These are phyloP conservation scores for Mucor plumbeus DNA, from an alignment of 371 early-diverging fungal species.

Conservation along the genomic window DNA sequence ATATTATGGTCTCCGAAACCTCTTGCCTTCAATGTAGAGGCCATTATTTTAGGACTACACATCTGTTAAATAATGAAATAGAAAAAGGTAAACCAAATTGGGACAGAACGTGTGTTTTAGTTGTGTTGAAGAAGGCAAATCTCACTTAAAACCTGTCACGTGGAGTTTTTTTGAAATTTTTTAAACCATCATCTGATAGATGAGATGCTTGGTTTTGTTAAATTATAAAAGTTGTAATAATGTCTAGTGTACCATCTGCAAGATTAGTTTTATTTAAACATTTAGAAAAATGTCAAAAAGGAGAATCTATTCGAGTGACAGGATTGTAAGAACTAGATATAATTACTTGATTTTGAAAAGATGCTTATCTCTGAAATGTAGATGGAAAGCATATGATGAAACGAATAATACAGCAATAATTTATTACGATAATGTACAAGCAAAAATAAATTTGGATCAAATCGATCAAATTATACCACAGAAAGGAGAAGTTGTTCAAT, in stretches of 20 bases:
- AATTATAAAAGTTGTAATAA: not conserved
- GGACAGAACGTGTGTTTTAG: not conserved
- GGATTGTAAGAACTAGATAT: conserved; percentile 20
- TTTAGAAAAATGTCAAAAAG: not conserved
- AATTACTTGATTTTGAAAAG: not conserved
- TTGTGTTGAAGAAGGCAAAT: not conserved
- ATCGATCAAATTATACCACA: not conserved
- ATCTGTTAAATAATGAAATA: conserved; percentile 15
- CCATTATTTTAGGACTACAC: conserved; percentile 38
- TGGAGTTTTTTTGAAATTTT: not conserved
- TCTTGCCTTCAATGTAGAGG: conserved; percentile 26
- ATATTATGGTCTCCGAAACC: conserved; percentile 11
- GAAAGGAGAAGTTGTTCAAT: conserved; percentile 22
- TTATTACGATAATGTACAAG: conserved; percentile 8
- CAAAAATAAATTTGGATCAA: not conserved
- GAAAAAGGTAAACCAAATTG: not conserved
- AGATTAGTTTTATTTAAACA: conserved; percentile 23
- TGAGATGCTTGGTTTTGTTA: not conserved
- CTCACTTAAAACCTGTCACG: conserved; percentile 7
- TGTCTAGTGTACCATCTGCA: conserved; percentile 20
- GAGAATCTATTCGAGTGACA: conserved; percentile 27
- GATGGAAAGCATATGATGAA: conserved; percentile 16
- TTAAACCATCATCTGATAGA: not conserved
- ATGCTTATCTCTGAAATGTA: not conserved
- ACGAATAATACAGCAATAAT: conserved; percentile 5